Evolutionary conservation across 176 grass and related monocot species (phyloP).

Genomic region (Chloris gayana): DNA sequence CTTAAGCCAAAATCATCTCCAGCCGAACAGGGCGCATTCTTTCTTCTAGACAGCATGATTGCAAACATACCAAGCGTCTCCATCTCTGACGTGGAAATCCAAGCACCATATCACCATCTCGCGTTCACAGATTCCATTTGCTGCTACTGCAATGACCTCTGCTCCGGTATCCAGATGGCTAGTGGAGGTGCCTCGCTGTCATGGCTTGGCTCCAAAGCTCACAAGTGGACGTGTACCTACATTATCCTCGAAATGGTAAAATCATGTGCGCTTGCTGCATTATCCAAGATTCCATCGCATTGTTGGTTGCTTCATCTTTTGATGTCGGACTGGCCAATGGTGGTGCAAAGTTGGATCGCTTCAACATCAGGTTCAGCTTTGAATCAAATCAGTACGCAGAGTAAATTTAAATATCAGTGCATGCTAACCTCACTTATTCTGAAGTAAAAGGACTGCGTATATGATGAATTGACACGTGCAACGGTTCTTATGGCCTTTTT

Average conservation of each 20-base stretch:
- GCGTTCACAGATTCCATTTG: conserved; percentile 34
- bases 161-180: not conserved
- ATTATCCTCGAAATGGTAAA: conserved; percentile 55
- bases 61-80: conserved; percentile 2
- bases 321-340: conserved; percentile 44
- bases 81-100: conserved; percentile 38
- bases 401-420: not conserved
- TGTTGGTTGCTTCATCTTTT: conserved; percentile 22
- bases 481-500: not conserved
- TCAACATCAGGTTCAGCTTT: conserved; percentile 23
- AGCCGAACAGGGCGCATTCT: no score
- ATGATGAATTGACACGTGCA: no score
- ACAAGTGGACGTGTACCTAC: conserved; percentile 24
- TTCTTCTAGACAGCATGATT: conserved; percentile 4
- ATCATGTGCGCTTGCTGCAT: not conserved
- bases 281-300: conserved; percentile 38
- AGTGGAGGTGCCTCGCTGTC: conserved; percentile 37
- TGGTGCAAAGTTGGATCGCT: conserved; percentile 27
- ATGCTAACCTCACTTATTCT: not conserved
- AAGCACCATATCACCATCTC: conserved; percentile 24
- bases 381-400: conserved; percentile 4
- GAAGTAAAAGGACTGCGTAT: not conserved
- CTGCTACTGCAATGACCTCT: not conserved
- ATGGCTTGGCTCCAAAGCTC: conserved; percentile 24
- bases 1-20: no score